These are phyloP conservation scores for Aspergillus sp. DNA, from an alignment of 2,329 filamentous ascomycete species.

Conservation along the genomic window DNA sequence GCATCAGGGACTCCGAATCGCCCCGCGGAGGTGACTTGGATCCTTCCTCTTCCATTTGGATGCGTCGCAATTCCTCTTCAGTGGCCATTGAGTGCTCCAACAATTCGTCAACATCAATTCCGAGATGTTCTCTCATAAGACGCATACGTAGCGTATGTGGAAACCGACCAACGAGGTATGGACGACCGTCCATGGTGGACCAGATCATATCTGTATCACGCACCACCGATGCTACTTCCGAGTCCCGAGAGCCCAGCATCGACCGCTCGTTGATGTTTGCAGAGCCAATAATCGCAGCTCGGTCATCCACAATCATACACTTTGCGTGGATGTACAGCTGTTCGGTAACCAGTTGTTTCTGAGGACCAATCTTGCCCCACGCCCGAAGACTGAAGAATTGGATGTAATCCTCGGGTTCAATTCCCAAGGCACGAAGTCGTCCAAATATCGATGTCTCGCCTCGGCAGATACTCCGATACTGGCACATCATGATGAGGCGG, in stretches of 20 bases:
- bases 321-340: conserved; percentile 99
- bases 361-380: conserved; percentile 86
- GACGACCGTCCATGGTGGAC: conserved; percentile 85
- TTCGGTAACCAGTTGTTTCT: conserved; percentile 82
- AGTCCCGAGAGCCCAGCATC: conserved; percentile 88
- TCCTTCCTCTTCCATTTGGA: conserved; percentile 55
- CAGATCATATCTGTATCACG: conserved; percentile 89
- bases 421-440: conserved; percentile 70
- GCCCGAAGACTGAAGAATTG: conserved; percentile 89
- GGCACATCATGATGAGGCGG: conserved; percentile 92
- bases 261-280: conserved; percentile 99
- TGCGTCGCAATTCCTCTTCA: conserved; percentile 60
- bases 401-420: conserved; percentile 93
- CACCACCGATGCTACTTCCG: conserved; percentile 85
- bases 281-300: conserved; percentile 89
- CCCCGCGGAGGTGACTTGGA: conserved; percentile 18
- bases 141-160: conserved; percentile 89
- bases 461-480: conserved; percentile 92
- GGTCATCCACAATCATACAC: conserved; percentile 91
- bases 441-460: conserved; percentile 91
- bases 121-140: conserved; percentile 93
- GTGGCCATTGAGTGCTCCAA: conserved; percentile 72
- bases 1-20: conserved; percentile 30
- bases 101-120: conserved; percentile 90
- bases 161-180: conserved; percentile 87